Percentiles rank a stretch among this genome's conserved stretches.
These are phyloP conservation scores for Ramaria sp. DNA, from an alignment of 768 basidiomycete genomes.

Conservation along the genomic window DNA sequence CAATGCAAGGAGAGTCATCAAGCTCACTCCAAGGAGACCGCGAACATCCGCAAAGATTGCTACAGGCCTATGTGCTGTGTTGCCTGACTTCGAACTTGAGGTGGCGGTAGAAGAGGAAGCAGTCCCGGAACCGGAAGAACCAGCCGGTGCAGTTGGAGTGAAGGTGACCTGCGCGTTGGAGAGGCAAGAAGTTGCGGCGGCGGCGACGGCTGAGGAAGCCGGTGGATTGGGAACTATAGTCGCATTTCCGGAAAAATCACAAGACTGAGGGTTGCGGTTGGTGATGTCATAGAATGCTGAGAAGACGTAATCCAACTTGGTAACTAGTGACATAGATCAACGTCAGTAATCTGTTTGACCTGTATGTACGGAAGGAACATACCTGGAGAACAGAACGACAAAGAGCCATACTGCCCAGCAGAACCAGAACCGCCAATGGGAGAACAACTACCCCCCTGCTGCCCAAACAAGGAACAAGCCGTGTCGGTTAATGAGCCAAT, in stretches of 20 bases:
- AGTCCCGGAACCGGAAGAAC: neutral
- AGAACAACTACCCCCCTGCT: conserved; percentile 47
- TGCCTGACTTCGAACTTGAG: neutral
- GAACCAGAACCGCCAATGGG: conserved; percentile 65
- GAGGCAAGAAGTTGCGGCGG: conserved; percentile 55
- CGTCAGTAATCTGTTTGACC: neutral
- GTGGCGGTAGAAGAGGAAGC: neutral
- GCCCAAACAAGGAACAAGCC: conserved; percentile 60
- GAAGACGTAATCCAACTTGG: conserved; percentile 79
- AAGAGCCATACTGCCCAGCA: conserved; percentile 63
- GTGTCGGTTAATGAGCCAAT: conserved; percentile 54
- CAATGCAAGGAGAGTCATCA: neutral
- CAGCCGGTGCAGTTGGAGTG: conserved; percentile 36
- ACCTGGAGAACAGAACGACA: conserved; percentile 78
- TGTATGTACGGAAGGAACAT: conserved; percentile 18
- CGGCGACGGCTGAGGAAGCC: conserved; percentile 35
- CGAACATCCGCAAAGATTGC: neutral
- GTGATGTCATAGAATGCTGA: conserved; percentile 63
- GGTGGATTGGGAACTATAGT: conserved; percentile 55
- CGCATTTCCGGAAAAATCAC: conserved; percentile 79
- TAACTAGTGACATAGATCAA: conserved; percentile 30
- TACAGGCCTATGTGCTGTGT: neutral
- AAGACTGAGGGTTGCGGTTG: conserved; percentile 47
- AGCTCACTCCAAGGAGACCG: neutral
- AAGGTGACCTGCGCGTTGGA: conserved; percentile 52